phyloP scores from a whole-genome alignment of 176 grass and related monocot genomes.

The Ananas comosus region DNA sequence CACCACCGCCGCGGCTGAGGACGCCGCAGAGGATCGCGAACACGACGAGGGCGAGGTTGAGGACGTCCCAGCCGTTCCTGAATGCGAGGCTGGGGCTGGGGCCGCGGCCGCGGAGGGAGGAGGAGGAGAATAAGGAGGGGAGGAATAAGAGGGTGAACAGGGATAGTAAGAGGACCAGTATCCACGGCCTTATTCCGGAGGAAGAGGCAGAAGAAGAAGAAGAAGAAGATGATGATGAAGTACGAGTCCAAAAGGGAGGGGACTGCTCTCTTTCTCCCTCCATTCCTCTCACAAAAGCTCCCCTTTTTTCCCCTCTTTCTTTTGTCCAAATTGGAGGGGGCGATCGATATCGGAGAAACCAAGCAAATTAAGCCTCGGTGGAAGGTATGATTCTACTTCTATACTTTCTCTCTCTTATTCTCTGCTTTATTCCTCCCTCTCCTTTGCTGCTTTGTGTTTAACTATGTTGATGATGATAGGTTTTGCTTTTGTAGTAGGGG shows the following conservation, averaged over 20 bases:
- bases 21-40: slow-evolving; percentile 83
- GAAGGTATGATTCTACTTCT: neutral
- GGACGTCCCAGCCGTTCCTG: slow-evolving; percentile 71
- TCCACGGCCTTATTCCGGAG: slow-evolving; percentile 54
- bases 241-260: slow-evolving; percentile 17
- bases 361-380: neutral
- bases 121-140: slow-evolving; percentile 33
- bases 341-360: neutral
- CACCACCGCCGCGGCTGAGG: slow-evolving; percentile 37
- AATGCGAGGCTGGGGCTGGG: slow-evolving; percentile 29
- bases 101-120: slow-evolving; percentile 15
- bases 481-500: neutral
- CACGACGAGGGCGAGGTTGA: slow-evolving; percentile 72
- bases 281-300: slow-evolving; percentile 7
- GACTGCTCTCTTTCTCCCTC: slow-evolving; percentile 25
- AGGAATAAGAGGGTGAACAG: slow-evolving; percentile 54
- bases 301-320: slow-evolving; percentile 2
- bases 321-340: neutral
- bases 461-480: neutral
- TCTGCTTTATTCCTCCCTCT: neutral
- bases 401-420: neutral
- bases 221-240: slow-evolving; percentile 5
- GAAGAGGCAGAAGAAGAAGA: neutral
- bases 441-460: neutral
- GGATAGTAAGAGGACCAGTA: slow-evolving; percentile 48